These are phyloP conservation scores for Gossypium bickii DNA, from an alignment of 345 rosid species.

Conservation along the genomic window DNA sequence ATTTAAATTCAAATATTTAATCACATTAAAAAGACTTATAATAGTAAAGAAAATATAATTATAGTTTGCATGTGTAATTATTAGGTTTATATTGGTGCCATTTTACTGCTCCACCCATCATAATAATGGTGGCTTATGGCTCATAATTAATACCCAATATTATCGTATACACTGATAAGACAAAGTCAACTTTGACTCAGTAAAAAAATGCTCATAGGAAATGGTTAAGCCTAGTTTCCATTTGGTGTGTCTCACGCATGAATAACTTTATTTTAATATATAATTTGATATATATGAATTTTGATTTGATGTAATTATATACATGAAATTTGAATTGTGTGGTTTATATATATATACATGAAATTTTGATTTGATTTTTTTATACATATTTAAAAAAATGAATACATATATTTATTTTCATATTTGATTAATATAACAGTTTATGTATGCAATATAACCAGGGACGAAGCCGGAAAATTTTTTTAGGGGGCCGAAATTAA, in stretches of 20 bases:
- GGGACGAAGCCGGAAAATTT: no score
- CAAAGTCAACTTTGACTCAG: conserved; percentile 17
- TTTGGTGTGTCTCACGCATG: not conserved
- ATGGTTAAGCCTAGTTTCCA: not conserved
- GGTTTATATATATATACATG: no score
- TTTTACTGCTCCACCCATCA: not conserved
- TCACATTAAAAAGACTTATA: not conserved
- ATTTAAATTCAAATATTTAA: not conserved
- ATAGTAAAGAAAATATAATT: not conserved
- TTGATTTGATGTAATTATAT: no score
- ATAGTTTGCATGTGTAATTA: not conserved
- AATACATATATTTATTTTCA: no score
- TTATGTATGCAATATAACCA: no score
- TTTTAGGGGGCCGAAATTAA: no score
- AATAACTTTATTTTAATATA: no score
- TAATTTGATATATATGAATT: no score
- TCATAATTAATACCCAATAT: conserved; percentile 18
- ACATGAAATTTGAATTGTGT: no score
- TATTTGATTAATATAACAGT: no score
- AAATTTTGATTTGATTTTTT: no score
- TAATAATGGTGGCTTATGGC: conserved; percentile 13
- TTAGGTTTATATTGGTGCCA: conserved; percentile 1
- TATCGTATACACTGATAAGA: not conserved
- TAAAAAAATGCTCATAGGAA: conserved; percentile 1
- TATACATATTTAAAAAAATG: no score